Percentiles rank a stretch among this genome's conserved stretches.
Evolutionary conservation across 495 filamentous ascomycete genomes (phyloP).

Genomic region (Geoglossum glabrum): DNA sequence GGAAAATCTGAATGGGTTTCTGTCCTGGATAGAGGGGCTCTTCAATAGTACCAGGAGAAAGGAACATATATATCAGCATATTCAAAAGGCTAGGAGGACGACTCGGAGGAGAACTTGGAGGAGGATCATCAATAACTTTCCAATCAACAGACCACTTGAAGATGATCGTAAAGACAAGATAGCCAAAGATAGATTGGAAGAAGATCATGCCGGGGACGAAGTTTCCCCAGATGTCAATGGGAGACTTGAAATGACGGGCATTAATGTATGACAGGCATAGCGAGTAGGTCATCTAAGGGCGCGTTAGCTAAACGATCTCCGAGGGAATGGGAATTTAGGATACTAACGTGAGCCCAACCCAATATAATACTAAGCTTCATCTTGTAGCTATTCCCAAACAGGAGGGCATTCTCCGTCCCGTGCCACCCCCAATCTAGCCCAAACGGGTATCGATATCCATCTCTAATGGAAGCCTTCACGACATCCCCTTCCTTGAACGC

Average conservation of each 20-base stretch:
- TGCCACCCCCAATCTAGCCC: conserved; percentile 97
- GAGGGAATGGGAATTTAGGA: neutral
- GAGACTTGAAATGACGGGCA: conserved; percentile 78
- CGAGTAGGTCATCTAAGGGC: conserved; percentile 76
- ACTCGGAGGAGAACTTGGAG: too few relatives aligned
- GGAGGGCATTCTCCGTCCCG: conserved; percentile 73
- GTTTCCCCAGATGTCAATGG: conserved; percentile 89
- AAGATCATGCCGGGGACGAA: conserved; percentile 98
- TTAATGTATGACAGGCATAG: conserved; percentile 86
- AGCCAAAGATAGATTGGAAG: conserved; percentile 97
- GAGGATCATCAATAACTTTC: conserved; percentile 31
- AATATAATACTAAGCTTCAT: conserved; percentile 98
- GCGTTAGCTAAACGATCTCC: neutral
- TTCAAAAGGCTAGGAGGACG: conserved; percentile 73
- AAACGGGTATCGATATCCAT: conserved; percentile 73
- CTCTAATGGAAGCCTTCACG: conserved; percentile 43
- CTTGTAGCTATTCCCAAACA: conserved; percentile 96
- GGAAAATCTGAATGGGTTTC: conserved; percentile 44
- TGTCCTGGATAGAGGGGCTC: conserved; percentile 64
- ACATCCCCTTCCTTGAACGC: conserved; percentile 37
- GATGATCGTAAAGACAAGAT: conserved; percentile 78
- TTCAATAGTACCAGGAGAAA: conserved; percentile 60
- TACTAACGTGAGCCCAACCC: conserved; percentile 68
- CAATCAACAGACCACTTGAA: conserved; percentile 96
- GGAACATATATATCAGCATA: conserved; percentile 99